Evolutionary conservation across 345 rosid species (phyloP).

Genomic region (Gossypium raimondii): DNA sequence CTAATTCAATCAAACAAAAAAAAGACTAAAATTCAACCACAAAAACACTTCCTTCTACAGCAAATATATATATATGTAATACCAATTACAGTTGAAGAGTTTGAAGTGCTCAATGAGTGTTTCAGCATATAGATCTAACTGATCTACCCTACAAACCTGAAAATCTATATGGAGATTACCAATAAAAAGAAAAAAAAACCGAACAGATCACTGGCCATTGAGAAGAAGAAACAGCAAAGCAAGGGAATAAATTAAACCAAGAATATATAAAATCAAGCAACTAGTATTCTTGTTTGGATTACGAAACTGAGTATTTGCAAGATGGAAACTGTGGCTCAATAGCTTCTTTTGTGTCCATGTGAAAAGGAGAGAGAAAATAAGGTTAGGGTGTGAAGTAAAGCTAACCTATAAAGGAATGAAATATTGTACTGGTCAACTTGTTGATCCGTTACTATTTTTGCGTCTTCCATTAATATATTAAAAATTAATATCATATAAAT

Average conservation of each 20-base stretch:
- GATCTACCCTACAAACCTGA: not conserved
- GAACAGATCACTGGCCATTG: not conserved
- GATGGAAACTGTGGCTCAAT: not conserved
- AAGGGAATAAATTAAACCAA: not conserved
- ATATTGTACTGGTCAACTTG: too few relatives aligned
- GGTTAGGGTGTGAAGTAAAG: not conserved
- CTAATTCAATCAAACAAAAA: conserved; percentile 1
- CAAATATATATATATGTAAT: not conserved
- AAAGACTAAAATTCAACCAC: not conserved
- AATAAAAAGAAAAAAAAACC: not conserved
- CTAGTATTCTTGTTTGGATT: not conserved
- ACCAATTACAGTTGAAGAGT: not conserved
- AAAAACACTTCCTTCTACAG: not conserved
- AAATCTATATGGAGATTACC: not conserved
- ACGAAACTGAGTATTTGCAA: not conserved
- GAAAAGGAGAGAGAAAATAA: not conserved
- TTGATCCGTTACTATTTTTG: too few relatives aligned
- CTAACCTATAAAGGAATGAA: not conserved
- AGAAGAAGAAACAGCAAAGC: not conserved
- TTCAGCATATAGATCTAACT: not conserved
- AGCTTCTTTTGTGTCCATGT: not conserved
- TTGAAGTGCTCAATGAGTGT: not conserved
- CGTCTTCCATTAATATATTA: too few relatives aligned
- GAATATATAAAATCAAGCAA: not conserved
- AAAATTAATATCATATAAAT: not conserved